phyloP scores from a whole-genome alignment of 257 asterid genomes.

The Salvia rosmarinus region DNA sequence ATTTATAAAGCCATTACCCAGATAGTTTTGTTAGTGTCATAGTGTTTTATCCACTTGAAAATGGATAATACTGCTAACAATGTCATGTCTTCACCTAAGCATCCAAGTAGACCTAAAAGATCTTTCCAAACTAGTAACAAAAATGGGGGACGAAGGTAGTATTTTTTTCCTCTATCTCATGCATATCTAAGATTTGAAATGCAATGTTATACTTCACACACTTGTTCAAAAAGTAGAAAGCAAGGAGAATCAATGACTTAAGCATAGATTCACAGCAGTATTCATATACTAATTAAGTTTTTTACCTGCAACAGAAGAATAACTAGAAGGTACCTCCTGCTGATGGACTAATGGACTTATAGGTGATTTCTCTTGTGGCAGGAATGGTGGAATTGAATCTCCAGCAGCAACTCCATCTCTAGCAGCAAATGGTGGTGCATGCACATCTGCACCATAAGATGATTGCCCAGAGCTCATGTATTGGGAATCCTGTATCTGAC shows the following conservation, averaged over 20 bases:
- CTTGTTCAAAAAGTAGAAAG: slow-evolving; percentile 28
- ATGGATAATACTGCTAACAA: slow-evolving; percentile 18
- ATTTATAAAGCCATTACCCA: slow-evolving; percentile 7
- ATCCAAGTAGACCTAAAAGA: slow-evolving; percentile 15
- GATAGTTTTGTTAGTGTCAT: slow-evolving; percentile 9
- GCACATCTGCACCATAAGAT: slow-evolving; percentile 49
- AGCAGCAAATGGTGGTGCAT: slow-evolving; percentile 46
- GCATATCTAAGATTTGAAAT: slow-evolving; percentile 16
- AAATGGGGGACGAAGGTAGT: too few relatives aligned
- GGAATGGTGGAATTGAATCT: slow-evolving; percentile 56
- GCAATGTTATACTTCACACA: slow-evolving; percentile 23
- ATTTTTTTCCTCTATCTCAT: slow-evolving; percentile 3
- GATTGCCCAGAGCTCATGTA: slow-evolving; percentile 52
- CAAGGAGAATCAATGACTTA: slow-evolving; percentile 42
- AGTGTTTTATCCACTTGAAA: slow-evolving; percentile 20
- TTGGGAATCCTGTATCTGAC: slow-evolving; percentile 55
- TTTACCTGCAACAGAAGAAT: slow-evolving; percentile 99
- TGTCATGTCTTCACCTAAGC: slow-evolving; percentile 21
- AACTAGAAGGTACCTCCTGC: slow-evolving; percentile 99
- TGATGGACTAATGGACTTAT: slow-evolving; percentile 70
- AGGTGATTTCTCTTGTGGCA: slow-evolving; percentile 60
- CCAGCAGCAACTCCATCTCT: slow-evolving; percentile 61
- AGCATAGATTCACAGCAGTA: slow-evolving; percentile 54
- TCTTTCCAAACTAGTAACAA: neutral
- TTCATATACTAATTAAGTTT: slow-evolving; percentile 50